Percentiles rank a stretch among this genome's conserved stretches.
Conservation (phyloP, 106 monocot species). For the Dendrobium nobile region DNA sequence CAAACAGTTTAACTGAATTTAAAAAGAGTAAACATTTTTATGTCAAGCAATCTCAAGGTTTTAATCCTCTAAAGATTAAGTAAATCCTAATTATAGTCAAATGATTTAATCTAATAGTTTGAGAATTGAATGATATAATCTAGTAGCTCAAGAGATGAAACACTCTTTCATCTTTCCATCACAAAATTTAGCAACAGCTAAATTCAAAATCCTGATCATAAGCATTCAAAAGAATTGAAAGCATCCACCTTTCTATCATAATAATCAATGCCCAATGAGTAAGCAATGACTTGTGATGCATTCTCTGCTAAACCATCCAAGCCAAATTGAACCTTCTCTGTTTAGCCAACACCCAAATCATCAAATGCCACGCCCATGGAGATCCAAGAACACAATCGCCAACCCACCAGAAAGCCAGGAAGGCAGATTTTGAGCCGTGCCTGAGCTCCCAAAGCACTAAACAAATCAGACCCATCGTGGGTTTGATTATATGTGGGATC, state of each 20-base stretch:
- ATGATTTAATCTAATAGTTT: too few species aligned
- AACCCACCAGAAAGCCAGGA: slow-evolving; percentile 53
- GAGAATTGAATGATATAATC: too few species aligned
- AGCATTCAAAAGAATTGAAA: too few species aligned
- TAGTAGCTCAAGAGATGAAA: too few species aligned
- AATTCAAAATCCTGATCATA: too few species aligned
- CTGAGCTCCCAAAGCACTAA: slow-evolving; percentile 64
- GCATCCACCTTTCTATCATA: slow-evolving; percentile 11
- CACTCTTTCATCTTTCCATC: too few species aligned
- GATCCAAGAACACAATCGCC: slow-evolving; percentile 26
- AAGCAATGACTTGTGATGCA: slow-evolving; percentile 43
- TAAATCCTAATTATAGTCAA: too few species aligned
- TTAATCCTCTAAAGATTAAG: too few species aligned
- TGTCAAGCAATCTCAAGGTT: too few species aligned
- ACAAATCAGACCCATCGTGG: slow-evolving; percentile 26
- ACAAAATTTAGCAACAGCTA: too few species aligned
- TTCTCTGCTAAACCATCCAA: slow-evolving; percentile 45
- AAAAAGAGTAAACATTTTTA: too few species aligned
- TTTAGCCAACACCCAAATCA: slow-evolving; percentile 56
- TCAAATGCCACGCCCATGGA: slow-evolving; percentile 45
- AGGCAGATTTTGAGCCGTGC: slow-evolving; percentile 50
- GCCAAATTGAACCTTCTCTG: slow-evolving; percentile 49
- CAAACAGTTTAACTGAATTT: too few species aligned
- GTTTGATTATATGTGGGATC: slow-evolving; percentile 10
- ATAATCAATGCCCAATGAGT: slow-evolving; percentile 37